These are phyloP conservation scores for Phragmites australis DNA, from an alignment of 176 grass and related monocot species.

Conservation along the genomic window DNA sequence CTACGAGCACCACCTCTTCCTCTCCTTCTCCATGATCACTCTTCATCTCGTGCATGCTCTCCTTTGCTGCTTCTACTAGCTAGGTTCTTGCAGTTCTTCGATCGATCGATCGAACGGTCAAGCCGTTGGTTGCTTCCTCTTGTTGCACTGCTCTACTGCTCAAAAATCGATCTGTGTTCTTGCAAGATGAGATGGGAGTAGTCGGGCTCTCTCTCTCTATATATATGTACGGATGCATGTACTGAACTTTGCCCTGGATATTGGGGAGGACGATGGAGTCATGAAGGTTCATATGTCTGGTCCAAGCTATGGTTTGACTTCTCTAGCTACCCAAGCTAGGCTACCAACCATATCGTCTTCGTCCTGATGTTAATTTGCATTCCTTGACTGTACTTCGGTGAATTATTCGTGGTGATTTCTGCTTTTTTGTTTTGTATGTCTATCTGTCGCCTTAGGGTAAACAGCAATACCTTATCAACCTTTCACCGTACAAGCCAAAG, in stretches of 20 bases:
- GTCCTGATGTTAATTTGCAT: not conserved
- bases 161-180: not conserved
- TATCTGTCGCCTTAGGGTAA: not conserved
- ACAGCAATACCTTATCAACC: too few relatives aligned
- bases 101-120: not conserved
- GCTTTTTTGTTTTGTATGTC: not conserved
- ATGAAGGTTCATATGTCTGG: slow-evolving; percentile 22
- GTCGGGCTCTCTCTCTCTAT: not conserved
- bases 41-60: slow-evolving; percentile 6
- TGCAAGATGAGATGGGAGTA: not conserved
- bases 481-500: too few relatives aligned
- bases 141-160: not conserved
- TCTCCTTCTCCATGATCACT: not conserved
- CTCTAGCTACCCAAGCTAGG: not conserved
- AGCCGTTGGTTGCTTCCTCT: not conserved
- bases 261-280: not conserved
- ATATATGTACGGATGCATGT: slow-evolving; percentile 13
- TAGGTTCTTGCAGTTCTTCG: not conserved
- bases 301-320: slow-evolving; percentile 42
- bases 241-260: not conserved
- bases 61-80: not conserved
- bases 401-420: not conserved
- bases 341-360: slow-evolving; percentile 18
- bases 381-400: not conserved
- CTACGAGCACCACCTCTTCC: slow-evolving; percentile 29